Percentiles rank a stretch among this genome's conserved stretches.
These are phyloP conservation scores for Russula vinacea DNA, from an alignment of 768 basidiomycete species.

Conservation along the genomic window DNA sequence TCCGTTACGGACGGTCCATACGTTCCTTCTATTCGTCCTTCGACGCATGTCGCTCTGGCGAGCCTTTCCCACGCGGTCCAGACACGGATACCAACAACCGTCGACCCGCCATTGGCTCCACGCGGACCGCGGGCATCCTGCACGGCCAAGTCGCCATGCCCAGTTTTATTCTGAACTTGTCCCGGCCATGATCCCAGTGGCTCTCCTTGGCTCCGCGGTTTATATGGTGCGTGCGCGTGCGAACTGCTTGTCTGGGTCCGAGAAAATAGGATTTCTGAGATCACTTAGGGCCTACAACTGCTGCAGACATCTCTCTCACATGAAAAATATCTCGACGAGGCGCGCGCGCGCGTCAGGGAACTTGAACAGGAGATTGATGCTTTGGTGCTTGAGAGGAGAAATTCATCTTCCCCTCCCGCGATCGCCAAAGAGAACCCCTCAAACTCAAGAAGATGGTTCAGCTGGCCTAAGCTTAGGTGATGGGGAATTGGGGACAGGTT, in stretches of 20 bases:
- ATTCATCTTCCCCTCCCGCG: neutral
- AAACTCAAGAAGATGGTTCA: slow-evolving; percentile 5
- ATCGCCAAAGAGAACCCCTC: neutral
- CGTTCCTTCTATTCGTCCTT: too few species aligned
- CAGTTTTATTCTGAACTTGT: slow-evolving; percentile 66
- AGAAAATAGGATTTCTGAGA: neutral
- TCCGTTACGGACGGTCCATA: neutral
- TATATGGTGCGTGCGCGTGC: slow-evolving; percentile 75
- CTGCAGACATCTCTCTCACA: slow-evolving; percentile 60
- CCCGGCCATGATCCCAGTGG: slow-evolving; percentile 76
- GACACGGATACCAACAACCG: neutral
- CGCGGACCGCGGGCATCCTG: slow-evolving; percentile 16
- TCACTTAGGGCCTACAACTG: slow-evolving; percentile 59
- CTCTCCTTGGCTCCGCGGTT: slow-evolving; percentile 72
- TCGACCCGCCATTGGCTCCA: slow-evolving; percentile 22
- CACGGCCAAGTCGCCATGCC: slow-evolving; percentile 49
- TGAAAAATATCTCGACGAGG: slow-evolving; percentile 67
- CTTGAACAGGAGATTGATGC: slow-evolving; percentile 59
- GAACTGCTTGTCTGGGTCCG: neutral
- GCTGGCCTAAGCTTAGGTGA: slow-evolving; percentile 10
- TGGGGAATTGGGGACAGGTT: neutral
- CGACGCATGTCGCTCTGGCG: neutral
- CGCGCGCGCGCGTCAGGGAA: slow-evolving; percentile 46
- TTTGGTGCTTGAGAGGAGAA: slow-evolving; percentile 30
- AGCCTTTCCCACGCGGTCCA: slow-evolving; percentile 1